phyloP scores from a whole-genome alignment of 2,329 filamentous ascomycete genomes.

The Pseudogymnoascus sp. region DNA sequence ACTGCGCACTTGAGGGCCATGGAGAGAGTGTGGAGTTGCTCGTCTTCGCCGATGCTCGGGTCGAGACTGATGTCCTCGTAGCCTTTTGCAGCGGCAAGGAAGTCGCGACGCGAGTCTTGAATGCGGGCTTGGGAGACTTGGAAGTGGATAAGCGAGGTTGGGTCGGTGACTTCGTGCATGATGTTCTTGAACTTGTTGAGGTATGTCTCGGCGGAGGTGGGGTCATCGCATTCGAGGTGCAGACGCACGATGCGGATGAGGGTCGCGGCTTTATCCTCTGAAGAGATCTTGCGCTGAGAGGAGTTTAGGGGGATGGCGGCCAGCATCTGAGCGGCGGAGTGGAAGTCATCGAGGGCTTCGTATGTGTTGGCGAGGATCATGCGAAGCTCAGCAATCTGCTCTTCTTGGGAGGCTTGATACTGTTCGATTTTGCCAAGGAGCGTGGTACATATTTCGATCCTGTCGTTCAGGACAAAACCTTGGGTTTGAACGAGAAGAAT shows the following conservation, averaged over 20 bases:
- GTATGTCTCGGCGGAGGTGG: conserved; percentile 73
- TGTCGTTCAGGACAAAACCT: conserved; percentile 52
- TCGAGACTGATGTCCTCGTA: conserved; percentile 85
- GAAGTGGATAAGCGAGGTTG: conserved; percentile 73
- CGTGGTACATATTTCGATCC: conserved; percentile 67
- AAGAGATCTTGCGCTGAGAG: conserved; percentile 74
- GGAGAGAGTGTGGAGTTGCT: conserved; percentile 76
- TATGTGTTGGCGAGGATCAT: conserved; percentile 76
- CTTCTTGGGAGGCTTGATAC: conserved; percentile 59
- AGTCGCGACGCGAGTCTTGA: conserved; percentile 80
- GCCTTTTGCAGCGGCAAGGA: conserved; percentile 76
- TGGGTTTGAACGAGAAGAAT: conserved; percentile 50
- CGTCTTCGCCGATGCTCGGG: conserved; percentile 63
- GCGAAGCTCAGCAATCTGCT: conserved; percentile 72
- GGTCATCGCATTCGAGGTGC: conserved; percentile 90
- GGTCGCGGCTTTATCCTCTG: conserved; percentile 71
- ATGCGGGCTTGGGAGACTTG: conserved; percentile 88
- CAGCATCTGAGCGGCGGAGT: conserved; percentile 66
- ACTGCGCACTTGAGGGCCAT: conserved; percentile 90
- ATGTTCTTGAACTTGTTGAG: conserved; percentile 94
- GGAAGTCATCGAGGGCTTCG: conserved; percentile 74
- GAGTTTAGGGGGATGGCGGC: conserved; percentile 81
- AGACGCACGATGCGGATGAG: conserved; percentile 94
- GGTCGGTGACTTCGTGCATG: conserved; percentile 68
- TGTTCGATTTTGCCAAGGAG: conserved; percentile 53